A percentile compares a stretch with the other conserved stretches of the same genome.
phyloP scores from a whole-genome alignment of 768 basidiomycete species.

The Lanmaoa rubissima region DNA sequence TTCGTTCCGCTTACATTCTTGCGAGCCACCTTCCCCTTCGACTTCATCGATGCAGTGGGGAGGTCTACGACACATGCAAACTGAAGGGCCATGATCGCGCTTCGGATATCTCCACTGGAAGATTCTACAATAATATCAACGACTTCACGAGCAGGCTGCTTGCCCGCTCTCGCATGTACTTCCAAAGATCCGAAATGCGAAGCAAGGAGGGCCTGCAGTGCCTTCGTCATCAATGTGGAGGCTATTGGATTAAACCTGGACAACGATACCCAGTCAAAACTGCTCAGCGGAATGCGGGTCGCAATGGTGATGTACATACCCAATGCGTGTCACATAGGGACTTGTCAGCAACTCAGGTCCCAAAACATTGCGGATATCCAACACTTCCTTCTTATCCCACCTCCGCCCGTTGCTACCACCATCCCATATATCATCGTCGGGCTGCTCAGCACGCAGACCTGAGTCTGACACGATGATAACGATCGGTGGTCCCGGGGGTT shows the following conservation, averaged over 20 bases:
- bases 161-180: conserved; percentile 10
- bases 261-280: background rate
- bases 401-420: conserved; percentile 39
- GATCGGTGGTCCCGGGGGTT: conserved; percentile 50
- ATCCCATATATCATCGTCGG: conserved; percentile 49
- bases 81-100: conserved; percentile 90
- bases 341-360: conserved; percentile 66
- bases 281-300: background rate
- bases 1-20: conserved; percentile 24
- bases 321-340: conserved; percentile 76
- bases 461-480: conserved; percentile 84
- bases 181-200: conserved; percentile 42
- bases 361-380: conserved; percentile 70
- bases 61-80: conserved; percentile 63
- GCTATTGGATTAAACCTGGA: conserved; percentile 91
- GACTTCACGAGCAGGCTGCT: conserved; percentile 57
- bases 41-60: conserved; percentile 13
- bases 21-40: conserved; percentile 32
- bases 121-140: conserved; percentile 76
- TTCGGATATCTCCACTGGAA: conserved; percentile 88
- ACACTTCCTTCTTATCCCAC: conserved; percentile 51
- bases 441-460: conserved; percentile 67
- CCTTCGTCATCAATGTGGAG: conserved; percentile 77
- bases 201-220: conserved; percentile 59
- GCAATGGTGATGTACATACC: conserved; percentile 43